These are phyloP conservation scores for Puccinellia tenuiflora DNA, from an alignment of 176 grass and related monocot genomes.

Conservation along the genomic window DNA sequence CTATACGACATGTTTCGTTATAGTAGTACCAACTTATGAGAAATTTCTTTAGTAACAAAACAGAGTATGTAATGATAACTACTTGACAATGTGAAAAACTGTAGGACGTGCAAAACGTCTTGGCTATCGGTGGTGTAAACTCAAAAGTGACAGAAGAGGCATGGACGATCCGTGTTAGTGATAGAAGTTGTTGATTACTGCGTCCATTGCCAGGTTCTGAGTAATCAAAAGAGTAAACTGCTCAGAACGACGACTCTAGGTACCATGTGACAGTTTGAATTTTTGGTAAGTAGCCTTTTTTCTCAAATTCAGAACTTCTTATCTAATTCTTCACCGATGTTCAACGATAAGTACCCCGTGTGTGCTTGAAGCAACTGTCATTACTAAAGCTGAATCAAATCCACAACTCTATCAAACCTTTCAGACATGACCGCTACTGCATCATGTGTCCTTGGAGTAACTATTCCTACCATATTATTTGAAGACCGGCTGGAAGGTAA, in stretches of 20 bases:
- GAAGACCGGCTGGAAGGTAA: conserved; percentile 28
- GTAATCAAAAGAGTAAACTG: background rate
- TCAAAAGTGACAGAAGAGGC: too few relatives aligned
- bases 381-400: background rate
- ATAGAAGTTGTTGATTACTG: background rate
- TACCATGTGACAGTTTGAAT: background rate
- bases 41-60: too few relatives aligned
- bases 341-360: background rate
- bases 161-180: too few relatives aligned
- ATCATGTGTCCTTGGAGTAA: conserved; percentile 36
- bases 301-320: background rate
- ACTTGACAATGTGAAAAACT: too few relatives aligned
- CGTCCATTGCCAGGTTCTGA: background rate
- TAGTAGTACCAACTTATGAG: too few relatives aligned
- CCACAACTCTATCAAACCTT: background rate
- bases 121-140: too few relatives aligned
- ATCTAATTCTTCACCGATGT: background rate
- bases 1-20: too few relatives aligned
- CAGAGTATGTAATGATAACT: too few relatives aligned
- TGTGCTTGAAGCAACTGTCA: background rate
- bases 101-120: too few relatives aligned
- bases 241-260: background rate
- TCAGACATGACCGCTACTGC: background rate
- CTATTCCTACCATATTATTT: conserved; percentile 3
- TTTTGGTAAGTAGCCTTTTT: background rate